Percentiles rank a stretch among this genome's conserved stretches.
Conservation (phyloP, 805 yeast species). For the Starmerella geochares region DNA sequence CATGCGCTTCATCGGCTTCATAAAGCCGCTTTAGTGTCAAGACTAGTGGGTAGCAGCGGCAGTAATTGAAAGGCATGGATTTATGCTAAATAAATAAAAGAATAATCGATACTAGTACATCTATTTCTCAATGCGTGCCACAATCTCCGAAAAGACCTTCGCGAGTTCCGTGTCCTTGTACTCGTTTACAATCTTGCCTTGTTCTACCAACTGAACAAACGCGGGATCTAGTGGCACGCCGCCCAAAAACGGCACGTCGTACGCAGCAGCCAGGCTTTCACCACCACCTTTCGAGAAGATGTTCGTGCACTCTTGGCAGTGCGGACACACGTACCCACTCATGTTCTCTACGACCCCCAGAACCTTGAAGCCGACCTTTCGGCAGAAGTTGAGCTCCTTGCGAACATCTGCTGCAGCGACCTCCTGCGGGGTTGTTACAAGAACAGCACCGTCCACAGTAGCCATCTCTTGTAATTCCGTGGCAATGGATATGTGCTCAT, state of each 20-base stretch:
- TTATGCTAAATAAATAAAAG: not conserved
- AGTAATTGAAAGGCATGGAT: too few species aligned
- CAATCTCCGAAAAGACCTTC: slow-evolving; percentile 41
- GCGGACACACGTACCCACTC: slow-evolving; percentile 95
- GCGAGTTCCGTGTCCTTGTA: slow-evolving; percentile 33
- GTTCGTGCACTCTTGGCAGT: slow-evolving; percentile 76
- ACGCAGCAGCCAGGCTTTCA: slow-evolving; percentile 49
- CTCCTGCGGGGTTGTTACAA: slow-evolving; percentile 93
- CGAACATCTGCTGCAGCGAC: slow-evolving; percentile 90
- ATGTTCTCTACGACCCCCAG: slow-evolving; percentile 89
- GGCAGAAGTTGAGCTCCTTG: slow-evolving; percentile 86
- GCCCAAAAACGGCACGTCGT: slow-evolving; percentile 63
- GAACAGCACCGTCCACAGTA: slow-evolving; percentile 76
- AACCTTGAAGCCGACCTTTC: slow-evolving; percentile 66
- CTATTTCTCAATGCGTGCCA: slow-evolving; percentile 29
- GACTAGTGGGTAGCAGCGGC: too few species aligned
- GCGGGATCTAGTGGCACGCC: slow-evolving; percentile 87
- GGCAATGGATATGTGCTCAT: slow-evolving; percentile 94
- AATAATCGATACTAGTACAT: too few species aligned
- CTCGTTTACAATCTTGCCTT: slow-evolving; percentile 35
- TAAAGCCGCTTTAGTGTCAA: too few species aligned
- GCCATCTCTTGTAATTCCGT: slow-evolving; percentile 60
- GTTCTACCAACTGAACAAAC: slow-evolving; percentile 81
- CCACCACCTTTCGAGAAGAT: slow-evolving; percentile 96
- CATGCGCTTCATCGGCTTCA: too few species aligned